Evolutionary conservation across 1,284 basidiomycete species (phyloP).

Genomic region (Sporisorium graminicola): DNA sequence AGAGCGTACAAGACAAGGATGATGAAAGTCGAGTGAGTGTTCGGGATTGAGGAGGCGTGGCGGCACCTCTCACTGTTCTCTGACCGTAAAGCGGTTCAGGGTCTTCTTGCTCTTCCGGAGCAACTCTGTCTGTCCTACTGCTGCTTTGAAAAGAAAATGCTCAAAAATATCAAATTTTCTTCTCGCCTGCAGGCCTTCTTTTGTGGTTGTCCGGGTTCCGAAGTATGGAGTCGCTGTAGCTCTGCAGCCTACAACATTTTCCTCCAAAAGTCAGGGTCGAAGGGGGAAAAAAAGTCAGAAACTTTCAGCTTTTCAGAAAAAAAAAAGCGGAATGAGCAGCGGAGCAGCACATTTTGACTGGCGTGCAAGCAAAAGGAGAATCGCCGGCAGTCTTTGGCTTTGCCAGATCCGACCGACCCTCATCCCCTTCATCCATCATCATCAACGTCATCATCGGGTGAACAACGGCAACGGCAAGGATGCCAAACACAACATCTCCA

Average conservation of each 20-base stretch:
- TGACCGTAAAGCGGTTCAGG: neutral
- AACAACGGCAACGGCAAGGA: constrained; percentile 1
- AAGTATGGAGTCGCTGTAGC: neutral
- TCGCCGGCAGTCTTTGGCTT: neutral
- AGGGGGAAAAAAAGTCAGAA: constrained; percentile 2
- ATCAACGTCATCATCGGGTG: neutral
- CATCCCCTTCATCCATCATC: constrained; percentile 8
- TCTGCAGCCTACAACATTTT: neutral
- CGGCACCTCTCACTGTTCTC: neutral
- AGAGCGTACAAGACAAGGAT: neutral
- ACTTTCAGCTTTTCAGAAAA: constrained; percentile 3
- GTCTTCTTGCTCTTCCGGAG: no score
- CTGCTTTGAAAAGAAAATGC: constrained; percentile 6
- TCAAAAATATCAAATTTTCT: constrained; percentile 26
- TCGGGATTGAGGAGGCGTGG: neutral
- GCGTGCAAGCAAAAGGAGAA: no score
- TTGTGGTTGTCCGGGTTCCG: constrained; percentile 25
- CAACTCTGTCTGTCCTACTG: no score
- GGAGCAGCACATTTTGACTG: neutral
- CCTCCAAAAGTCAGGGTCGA: constrained; percentile 14
- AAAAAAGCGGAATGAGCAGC: neutral
- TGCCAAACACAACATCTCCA: constrained; percentile 42
- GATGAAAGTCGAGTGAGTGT: neutral
- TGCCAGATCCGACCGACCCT: neutral
- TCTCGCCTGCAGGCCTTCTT: constrained; percentile 2